phyloP scores from a whole-genome alignment of 495 filamentous ascomycete genomes.

The Aspergillus carlsbadensis region DNA sequence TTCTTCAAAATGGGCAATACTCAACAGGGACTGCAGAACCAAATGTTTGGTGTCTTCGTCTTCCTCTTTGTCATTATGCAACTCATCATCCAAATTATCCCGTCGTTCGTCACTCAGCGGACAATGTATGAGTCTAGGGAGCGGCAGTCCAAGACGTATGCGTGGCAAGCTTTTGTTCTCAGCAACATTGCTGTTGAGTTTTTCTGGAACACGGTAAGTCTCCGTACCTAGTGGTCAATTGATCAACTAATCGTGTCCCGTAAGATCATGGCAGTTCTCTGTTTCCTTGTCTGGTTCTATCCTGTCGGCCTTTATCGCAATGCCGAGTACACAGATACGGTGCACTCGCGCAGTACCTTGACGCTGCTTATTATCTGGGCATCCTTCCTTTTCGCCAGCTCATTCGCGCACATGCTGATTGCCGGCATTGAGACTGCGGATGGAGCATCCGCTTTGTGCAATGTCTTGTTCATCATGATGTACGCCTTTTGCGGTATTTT shows the following conservation, averaged over 20 bases:
- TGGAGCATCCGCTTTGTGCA: conserved; percentile 35
- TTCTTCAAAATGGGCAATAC: conserved; percentile 76
- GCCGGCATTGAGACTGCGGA: conserved; percentile 61
- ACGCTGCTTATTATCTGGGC: conserved; percentile 56
- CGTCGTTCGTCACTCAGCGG: conserved; percentile 67
- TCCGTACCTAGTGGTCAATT: conserved; percentile 54
- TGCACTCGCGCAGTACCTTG: conserved; percentile 52
- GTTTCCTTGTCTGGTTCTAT: conserved; percentile 68
- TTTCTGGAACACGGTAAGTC: conserved; percentile 69
- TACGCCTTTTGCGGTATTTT: conserved; percentile 61
- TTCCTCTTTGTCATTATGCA: conserved; percentile 79
- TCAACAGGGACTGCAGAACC: conserved; percentile 82
- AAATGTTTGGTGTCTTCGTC: conserved; percentile 90
- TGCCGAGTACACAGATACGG: conserved; percentile 41
- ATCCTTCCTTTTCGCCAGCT: conserved; percentile 59
- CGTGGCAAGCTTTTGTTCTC: conserved; percentile 70
- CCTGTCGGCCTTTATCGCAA: conserved; percentile 62
- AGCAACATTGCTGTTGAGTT: conserved; percentile 72
- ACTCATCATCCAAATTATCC: conserved; percentile 75
- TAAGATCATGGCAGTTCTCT: conserved; percentile 55
- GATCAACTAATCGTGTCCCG: neutral
- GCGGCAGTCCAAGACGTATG: conserved; percentile 69
- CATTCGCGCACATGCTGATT: conserved; percentile 66
- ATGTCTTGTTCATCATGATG: conserved; percentile 27
- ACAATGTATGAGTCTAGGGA: conserved; percentile 73